Evolutionary conservation across 2,329 filamentous ascomycete species (phyloP).

Genomic region (Cytospora piceae): DNA sequence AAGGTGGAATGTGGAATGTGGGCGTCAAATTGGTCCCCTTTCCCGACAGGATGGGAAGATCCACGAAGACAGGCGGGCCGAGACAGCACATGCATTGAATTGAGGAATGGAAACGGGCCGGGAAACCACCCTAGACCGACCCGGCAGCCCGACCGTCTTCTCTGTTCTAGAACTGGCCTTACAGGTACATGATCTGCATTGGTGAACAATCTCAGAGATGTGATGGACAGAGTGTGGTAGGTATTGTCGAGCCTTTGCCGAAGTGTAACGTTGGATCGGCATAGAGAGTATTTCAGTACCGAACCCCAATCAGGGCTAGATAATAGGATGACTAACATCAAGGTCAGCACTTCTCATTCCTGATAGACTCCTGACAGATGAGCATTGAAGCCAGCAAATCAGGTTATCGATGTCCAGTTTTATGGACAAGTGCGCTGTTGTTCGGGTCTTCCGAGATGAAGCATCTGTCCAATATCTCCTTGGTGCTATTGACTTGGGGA

Average conservation of each 20-base stretch:
- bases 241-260: conserved; percentile 3
- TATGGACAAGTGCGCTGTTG: not conserved
- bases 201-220: conserved; percentile 5
- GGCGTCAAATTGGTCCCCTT: conserved; percentile 14
- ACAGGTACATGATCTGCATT: conserved; percentile 13
- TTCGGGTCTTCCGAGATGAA: not conserved
- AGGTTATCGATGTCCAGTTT: no score
- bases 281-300: not conserved
- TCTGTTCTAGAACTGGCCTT: conserved; percentile 12
- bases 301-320: not conserved
- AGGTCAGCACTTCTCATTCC: not conserved
- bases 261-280: not conserved
- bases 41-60: conserved; percentile 11
- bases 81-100: not conserved
- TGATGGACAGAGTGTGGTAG: conserved; percentile 8
- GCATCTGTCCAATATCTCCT: not conserved
- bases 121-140: conserved; percentile 7
- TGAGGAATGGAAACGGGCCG: not conserved
- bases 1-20: conserved; percentile 18
- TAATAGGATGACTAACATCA: not conserved
- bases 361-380: no score
- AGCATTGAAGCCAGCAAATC: not conserved
- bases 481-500: not conserved
- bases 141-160: conserved; percentile 12
- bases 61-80: conserved; percentile 16